Evolutionary conservation across 306 rosid species (phyloP).

Genomic region (Glycine latifolia): DNA sequence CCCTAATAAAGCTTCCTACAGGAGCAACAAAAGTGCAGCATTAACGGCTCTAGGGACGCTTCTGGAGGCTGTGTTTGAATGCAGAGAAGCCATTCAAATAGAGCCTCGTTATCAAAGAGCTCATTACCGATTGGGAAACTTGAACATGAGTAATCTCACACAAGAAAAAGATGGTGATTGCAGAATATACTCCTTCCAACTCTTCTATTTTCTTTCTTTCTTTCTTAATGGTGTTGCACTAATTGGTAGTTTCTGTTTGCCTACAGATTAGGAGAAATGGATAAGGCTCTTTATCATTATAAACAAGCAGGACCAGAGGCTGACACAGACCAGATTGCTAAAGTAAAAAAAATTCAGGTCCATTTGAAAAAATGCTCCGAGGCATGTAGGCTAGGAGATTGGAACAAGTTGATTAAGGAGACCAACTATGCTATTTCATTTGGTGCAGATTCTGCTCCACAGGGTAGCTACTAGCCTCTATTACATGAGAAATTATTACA

Average conservation of each 20-base stretch:
- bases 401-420: constrained; percentile 74
- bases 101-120: constrained; percentile 86
- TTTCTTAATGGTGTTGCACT: neutral
- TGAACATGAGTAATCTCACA: constrained; percentile 57
- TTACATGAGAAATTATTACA: neutral
- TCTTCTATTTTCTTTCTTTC: neutral
- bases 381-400: constrained; percentile 76
- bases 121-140: constrained; percentile 75
- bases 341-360: constrained; percentile 60
- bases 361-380: constrained; percentile 77
- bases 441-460: constrained; percentile 94
- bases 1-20: constrained; percentile 76
- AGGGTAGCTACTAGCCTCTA: constrained; percentile 47
- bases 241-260: neutral
- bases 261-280: constrained; percentile 78
- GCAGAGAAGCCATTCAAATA: constrained; percentile 77
- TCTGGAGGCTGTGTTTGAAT: constrained; percentile 81
- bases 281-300: constrained; percentile 74
- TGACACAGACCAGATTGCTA: constrained; percentile 66
- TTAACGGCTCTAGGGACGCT: constrained; percentile 77
- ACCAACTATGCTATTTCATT: constrained; percentile 54
- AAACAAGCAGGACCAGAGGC: constrained; percentile 79
- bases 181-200: neutral
- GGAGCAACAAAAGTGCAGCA: constrained; percentile 90
- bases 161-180: neutral